phyloP scores from a whole-genome alignment of 345 rosid genomes.

The Murraya paniculata region DNA sequence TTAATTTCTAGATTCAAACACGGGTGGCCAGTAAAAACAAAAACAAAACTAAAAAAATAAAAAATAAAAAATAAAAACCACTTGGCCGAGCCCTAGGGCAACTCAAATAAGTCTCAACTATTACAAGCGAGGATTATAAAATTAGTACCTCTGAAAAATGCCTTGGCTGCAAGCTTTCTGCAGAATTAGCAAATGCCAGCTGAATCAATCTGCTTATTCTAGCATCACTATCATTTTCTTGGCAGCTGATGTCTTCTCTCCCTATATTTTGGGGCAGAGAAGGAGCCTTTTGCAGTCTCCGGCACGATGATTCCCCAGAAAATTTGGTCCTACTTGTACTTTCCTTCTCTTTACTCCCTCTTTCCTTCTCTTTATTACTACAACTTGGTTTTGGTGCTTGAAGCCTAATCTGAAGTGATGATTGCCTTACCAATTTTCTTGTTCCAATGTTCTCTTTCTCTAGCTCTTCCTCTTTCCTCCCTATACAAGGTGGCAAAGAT shows the following conservation, averaged over 20 bases:
- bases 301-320: not conserved
- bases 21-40: no score
- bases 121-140: not conserved
- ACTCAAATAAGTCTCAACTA: not conserved
- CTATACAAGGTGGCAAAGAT: constrained; percentile 26
- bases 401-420: constrained; percentile 36
- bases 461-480: constrained; percentile 21
- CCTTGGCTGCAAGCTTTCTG: constrained; percentile 13
- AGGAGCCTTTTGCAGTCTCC: constrained; percentile 40
- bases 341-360: constrained; percentile 8
- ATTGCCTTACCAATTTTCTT: constrained; percentile 37
- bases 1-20: no score
- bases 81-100: no score
- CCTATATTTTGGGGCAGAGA: constrained; percentile 41
- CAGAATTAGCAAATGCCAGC: constrained; percentile 44
- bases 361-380: constrained; percentile 4
- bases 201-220: constrained; percentile 60
- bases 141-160: constrained; percentile 35
- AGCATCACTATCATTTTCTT: constrained; percentile 45
- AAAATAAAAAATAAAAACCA: no score
- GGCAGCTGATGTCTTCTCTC: constrained; percentile 22
- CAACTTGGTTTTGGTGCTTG: constrained; percentile 24
- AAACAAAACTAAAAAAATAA: no score
- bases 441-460: constrained; percentile 21
- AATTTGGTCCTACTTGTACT: constrained; percentile 15